A percentile compares a stretch with the other conserved stretches of the same genome.
Evolutionary conservation across 202 grass and related monocot species (phyloP).

Genomic region (Bolboschoenoplectus hybrid): DNA sequence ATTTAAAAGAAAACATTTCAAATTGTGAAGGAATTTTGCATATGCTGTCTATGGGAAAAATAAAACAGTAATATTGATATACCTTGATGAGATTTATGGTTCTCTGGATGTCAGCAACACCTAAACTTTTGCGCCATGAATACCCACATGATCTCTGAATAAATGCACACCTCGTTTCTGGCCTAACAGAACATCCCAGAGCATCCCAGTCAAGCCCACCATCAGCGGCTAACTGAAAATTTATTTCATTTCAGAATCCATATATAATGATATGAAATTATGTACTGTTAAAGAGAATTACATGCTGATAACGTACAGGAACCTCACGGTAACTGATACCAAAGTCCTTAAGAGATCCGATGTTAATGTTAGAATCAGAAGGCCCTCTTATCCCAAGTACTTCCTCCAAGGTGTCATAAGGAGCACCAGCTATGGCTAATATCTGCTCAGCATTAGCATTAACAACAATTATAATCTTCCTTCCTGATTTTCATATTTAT

Average conservation of each 20-base stretch:
- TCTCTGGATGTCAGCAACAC: conserved; percentile 62
- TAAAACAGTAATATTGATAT: conserved; percentile 22
- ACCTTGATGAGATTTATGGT: conserved; percentile 75
- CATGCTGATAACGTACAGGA: conserved; percentile 44
- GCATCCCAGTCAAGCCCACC: conserved; percentile 76
- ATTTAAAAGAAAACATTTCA: not conserved
- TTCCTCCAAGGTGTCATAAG: conserved; percentile 86
- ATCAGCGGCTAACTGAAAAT: conserved; percentile 75
- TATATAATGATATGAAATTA: conserved; percentile 23
- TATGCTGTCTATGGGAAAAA: not conserved
- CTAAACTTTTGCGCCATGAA: conserved; percentile 76
- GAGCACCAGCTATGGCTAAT: conserved; percentile 71
- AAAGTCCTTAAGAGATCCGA: conserved; percentile 86
- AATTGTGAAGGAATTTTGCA: not conserved
- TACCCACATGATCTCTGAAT: conserved; percentile 95
- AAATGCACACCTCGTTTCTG: conserved; percentile 73
- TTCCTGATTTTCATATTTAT: not conserved
- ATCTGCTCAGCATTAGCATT: conserved; percentile 51
- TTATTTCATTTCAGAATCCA: conserved; percentile 31
- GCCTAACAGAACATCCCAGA: conserved; percentile 56
- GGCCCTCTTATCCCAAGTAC: conserved; percentile 80
- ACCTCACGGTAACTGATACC: conserved; percentile 76
- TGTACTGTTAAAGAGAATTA: not conserved
- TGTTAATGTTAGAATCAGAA: conserved; percentile 45
- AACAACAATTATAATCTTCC: not conserved